Evolutionary conservation across 2,329 filamentous ascomycete genomes (phyloP).

Genomic region (Talaromyces sp.): DNA sequence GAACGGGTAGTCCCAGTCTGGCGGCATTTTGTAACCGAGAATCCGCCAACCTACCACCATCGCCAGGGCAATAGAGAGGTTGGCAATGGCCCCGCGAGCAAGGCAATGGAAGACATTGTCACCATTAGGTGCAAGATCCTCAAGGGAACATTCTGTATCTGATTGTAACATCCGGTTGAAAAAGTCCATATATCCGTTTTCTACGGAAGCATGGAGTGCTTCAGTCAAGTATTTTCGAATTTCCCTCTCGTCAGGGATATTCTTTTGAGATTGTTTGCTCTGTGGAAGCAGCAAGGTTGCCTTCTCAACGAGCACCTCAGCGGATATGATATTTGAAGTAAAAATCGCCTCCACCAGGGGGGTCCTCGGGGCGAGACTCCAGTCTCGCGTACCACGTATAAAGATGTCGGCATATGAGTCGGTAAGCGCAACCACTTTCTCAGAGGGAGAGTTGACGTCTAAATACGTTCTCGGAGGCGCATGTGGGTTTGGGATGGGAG

Average conservation of each 20-base stretch:
- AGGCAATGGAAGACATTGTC: background rate
- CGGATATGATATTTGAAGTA: background rate
- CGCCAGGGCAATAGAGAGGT: background rate
- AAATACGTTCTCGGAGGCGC: background rate
- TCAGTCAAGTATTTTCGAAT: background rate
- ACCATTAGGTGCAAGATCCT: background rate
- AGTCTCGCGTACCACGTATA: background rate
- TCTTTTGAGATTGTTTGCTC: background rate
- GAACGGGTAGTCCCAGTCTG: background rate
- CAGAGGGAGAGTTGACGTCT: background rate
- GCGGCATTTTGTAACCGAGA: background rate
- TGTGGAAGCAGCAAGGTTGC: background rate
- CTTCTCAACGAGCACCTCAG: background rate
- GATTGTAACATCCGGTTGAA: background rate
- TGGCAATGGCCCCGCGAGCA: background rate
- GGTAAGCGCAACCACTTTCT: background rate
- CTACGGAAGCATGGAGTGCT: background rate
- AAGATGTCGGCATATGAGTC: background rate
- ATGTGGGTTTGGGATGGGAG: background rate
- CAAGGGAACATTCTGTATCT: background rate
- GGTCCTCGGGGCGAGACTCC: background rate
- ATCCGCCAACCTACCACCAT: background rate
- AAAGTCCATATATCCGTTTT: background rate
- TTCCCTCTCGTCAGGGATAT: background rate
- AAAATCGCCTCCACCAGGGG: background rate